phyloP scores from a whole-genome alignment of 805 yeast genomes.

The Sugiyamaella floridensis region DNA sequence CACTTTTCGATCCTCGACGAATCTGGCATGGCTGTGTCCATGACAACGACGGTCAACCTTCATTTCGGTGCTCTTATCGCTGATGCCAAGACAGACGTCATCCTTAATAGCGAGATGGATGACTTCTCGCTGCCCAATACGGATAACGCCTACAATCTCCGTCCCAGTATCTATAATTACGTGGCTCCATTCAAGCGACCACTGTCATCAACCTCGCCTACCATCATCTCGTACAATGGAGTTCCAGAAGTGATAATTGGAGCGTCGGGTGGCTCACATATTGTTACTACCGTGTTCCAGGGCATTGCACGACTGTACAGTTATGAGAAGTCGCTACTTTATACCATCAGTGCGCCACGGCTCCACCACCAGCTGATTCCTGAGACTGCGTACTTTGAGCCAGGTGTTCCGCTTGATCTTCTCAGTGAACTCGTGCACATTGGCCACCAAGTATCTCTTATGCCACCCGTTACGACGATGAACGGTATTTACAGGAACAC shows the following conservation, averaged over 20 bases:
- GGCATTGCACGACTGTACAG: constrained; percentile 63
- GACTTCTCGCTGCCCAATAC: constrained; percentile 73
- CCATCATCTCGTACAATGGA: constrained; percentile 45
- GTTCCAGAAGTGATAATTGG: constrained; percentile 67
- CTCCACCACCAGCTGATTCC: constrained; percentile 88
- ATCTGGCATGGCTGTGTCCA: constrained; percentile 67
- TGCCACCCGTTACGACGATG: constrained; percentile 48
- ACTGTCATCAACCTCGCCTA: constrained; percentile 74
- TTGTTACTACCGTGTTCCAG: constrained; percentile 75
- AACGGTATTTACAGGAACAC: constrained; percentile 42
- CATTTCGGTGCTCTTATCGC: constrained; percentile 77
- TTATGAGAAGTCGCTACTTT: constrained; percentile 51
- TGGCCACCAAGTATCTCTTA: constrained; percentile 45
- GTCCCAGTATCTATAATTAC: constrained; percentile 75
- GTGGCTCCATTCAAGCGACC: constrained; percentile 76
- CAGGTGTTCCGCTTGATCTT: constrained; percentile 35
- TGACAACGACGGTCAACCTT: constrained; percentile 85
- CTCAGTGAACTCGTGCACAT: constrained; percentile 32
- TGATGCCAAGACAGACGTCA: constrained; percentile 74
- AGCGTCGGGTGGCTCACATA: constrained; percentile 91
- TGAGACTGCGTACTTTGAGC: constrained; percentile 55
- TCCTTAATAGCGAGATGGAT: constrained; percentile 89
- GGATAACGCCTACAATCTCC: constrained; percentile 69
- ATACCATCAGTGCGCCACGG: constrained; percentile 72
- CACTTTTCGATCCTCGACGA: constrained; percentile 76